These are phyloP conservation scores for Flaveria linearis DNA, from an alignment of 129 eudicot genomes.

Conservation along the genomic window DNA sequence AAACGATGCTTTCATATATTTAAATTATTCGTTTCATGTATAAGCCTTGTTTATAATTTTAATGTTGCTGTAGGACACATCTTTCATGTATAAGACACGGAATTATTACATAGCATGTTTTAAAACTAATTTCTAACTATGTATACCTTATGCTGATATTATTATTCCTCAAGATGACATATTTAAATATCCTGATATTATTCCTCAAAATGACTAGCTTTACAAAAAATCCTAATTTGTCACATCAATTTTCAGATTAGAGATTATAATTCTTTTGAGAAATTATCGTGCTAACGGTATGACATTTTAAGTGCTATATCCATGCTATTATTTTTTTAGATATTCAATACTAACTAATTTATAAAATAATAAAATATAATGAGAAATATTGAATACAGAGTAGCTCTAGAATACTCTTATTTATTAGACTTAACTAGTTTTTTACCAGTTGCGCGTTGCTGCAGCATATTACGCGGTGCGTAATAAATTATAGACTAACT, in stretches of 20 bases:
- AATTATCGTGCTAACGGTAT: not conserved
- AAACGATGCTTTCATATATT: not conserved
- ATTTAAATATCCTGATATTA: no score
- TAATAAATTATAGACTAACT: no score
- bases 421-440: no score
- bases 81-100: not conserved
- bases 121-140: not conserved
- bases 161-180: slow-evolving; percentile 31
- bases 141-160: not conserved
- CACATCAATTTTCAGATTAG: not conserved
- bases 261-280: not conserved
- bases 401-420: no score
- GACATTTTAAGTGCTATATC: no score
- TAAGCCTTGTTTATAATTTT: not conserved
- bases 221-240: no score
- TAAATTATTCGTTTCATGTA: not conserved
- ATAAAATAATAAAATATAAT: no score
- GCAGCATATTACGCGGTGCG: no score
- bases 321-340: no score
- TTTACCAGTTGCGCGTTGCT: no score
- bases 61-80: not conserved
- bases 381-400: no score
- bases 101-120: not conserved
- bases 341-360: no score
- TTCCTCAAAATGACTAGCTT: slow-evolving; percentile 36